A percentile compares a stretch with the other conserved stretches of the same genome.
Evolutionary conservation across 2,329 filamentous ascomycete genomes (phyloP).

Genomic region (Bertia moriformis): DNA sequence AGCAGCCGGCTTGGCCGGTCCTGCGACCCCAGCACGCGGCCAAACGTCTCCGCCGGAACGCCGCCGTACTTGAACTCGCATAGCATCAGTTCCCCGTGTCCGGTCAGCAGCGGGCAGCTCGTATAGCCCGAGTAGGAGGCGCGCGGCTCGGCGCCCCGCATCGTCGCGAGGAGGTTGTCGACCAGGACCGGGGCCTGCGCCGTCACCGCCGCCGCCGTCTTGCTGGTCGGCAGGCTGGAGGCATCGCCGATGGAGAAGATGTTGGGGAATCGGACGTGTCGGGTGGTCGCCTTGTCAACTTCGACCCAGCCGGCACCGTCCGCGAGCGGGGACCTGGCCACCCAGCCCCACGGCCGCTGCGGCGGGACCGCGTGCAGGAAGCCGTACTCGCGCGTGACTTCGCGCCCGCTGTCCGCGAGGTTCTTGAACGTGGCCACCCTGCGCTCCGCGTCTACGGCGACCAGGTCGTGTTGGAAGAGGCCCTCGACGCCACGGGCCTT

Average conservation of each 20-base stretch:
- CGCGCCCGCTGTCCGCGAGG: conserved; percentile 12
- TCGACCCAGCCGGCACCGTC: conserved; percentile 16
- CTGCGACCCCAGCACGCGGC: conserved; percentile 14
- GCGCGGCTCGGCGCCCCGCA: conserved; percentile 16
- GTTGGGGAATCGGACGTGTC: conserved; percentile 16
- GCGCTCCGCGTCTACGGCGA: conserved; percentile 15
- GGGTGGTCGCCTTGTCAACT: conserved; percentile 16
- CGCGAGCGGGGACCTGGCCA: conserved; percentile 4
- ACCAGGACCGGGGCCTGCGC: conserved; percentile 26
- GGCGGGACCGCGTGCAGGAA: conserved; percentile 21
- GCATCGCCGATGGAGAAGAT: conserved; percentile 23
- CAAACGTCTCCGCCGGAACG: conserved; percentile 28
- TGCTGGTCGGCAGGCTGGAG: conserved; percentile 22
- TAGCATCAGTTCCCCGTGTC: conserved; percentile 27
- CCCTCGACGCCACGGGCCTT: conserved; percentile 18
- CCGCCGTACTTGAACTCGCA: conserved; percentile 32
- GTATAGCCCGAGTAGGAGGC: conserved; percentile 26
- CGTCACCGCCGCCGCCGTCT: conserved; percentile 28
- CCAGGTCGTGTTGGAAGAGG: conserved; percentile 21
- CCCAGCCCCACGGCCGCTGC: conserved; percentile 7
- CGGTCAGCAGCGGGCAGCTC: conserved; percentile 27
- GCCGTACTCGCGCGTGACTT: conserved; percentile 16
- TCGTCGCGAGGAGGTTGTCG: conserved; percentile 19
- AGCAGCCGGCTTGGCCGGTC: conserved; percentile 19
- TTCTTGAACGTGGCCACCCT: conserved; percentile 21